Evolutionary conservation across 441 rosid species (phyloP).

Genomic region (Mallotus japonicus): DNA sequence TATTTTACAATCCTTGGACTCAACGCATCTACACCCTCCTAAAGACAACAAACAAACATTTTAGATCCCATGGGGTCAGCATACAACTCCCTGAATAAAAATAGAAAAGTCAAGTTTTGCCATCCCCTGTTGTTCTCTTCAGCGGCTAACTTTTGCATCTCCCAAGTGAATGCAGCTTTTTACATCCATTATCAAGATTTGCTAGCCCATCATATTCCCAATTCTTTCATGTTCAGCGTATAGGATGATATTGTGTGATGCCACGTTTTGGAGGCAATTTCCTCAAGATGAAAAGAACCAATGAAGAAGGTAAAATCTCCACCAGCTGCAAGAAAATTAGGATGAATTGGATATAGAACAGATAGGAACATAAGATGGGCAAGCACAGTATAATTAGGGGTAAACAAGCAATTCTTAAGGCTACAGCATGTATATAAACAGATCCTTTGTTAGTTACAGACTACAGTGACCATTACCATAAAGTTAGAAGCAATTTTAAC

Average conservation of each 20-base stretch:
- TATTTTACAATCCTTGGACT: conserved; percentile 14
- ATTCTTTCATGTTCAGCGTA: conserved; percentile 40
- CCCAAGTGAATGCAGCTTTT: conserved; percentile 15
- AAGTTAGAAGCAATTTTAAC: too few species aligned
- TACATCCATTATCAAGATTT: conserved; percentile 10
- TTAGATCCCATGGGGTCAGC: conserved; percentile 18
- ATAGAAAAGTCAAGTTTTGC: not conserved
- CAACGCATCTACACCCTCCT: conserved; percentile 17
- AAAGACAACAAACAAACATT: conserved; percentile 16
- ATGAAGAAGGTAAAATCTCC: conserved; percentile 79
- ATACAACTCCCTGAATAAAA: conserved; percentile 4
- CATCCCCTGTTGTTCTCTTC: not conserved
- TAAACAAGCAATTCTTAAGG: too few species aligned
- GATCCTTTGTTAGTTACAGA: too few species aligned
- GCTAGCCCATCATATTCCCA: not conserved
- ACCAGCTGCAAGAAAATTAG: conserved; percentile 52
- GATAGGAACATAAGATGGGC: not conserved
- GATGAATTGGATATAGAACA: not conserved
- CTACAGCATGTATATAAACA: too few species aligned
- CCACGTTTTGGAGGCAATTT: conserved; percentile 88
- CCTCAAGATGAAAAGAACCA: conserved; percentile 84
- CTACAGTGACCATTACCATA: too few species aligned
- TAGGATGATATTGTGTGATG: conserved; percentile 74
- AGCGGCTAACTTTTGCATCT: not conserved
- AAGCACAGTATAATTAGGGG: not conserved